A percentile compares a stretch with the other conserved stretches of the same genome.
Evolutionary conservation across 2,329 filamentous ascomycete species (phyloP).

Genomic region (Penicillium rolfsii): DNA sequence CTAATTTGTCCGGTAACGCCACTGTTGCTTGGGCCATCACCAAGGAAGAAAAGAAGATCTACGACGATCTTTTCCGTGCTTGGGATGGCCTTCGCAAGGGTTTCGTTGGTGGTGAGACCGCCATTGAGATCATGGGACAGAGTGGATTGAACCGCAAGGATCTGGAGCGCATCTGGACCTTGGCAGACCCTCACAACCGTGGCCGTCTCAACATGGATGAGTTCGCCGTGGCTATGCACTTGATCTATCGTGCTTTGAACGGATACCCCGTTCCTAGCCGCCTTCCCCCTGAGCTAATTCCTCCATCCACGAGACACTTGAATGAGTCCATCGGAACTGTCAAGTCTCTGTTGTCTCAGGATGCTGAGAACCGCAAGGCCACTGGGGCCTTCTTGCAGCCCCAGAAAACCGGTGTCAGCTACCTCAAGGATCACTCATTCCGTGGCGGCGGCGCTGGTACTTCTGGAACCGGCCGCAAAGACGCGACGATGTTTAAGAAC

Average conservation of each 20-base stretch:
- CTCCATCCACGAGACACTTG: slow-evolving; percentile 91
- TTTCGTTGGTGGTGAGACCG: slow-evolving; percentile 86
- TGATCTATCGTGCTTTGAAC: slow-evolving; percentile 97
- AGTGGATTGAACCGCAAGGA: slow-evolving; percentile 90
- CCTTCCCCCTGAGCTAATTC: slow-evolving; percentile 87
- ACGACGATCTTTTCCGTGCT: slow-evolving; percentile 90
- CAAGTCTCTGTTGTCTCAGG: slow-evolving; percentile 84
- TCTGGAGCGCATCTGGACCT: slow-evolving; percentile 89
- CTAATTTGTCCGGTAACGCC: slow-evolving; percentile 87
- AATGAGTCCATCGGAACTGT: slow-evolving; percentile 91
- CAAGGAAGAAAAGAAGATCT: slow-evolving; percentile 96
- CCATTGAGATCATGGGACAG: slow-evolving; percentile 96
- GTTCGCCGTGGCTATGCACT: slow-evolving; percentile 97
- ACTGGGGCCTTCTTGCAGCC: slow-evolving; percentile 88
- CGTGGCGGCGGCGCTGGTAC: slow-evolving; percentile 63
- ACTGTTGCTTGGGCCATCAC: slow-evolving; percentile 98
- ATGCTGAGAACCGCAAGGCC: slow-evolving; percentile 86
- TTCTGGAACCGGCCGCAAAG: slow-evolving; percentile 71
- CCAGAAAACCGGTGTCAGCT: slow-evolving; percentile 97
- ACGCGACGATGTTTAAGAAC: slow-evolving; percentile 95
- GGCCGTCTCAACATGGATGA: slow-evolving; percentile 94
- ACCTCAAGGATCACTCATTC: slow-evolving; percentile 95
- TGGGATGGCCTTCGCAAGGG: slow-evolving; percentile 97
- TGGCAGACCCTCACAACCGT: slow-evolving; percentile 91
- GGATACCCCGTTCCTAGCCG: slow-evolving; percentile 88